Evolutionary conservation across 225 moss, liverwort and hornwort species (phyloP), one percentile per base, ranked within the genome.

Genomic region (Pseudoscleropodium purum): DNA sequence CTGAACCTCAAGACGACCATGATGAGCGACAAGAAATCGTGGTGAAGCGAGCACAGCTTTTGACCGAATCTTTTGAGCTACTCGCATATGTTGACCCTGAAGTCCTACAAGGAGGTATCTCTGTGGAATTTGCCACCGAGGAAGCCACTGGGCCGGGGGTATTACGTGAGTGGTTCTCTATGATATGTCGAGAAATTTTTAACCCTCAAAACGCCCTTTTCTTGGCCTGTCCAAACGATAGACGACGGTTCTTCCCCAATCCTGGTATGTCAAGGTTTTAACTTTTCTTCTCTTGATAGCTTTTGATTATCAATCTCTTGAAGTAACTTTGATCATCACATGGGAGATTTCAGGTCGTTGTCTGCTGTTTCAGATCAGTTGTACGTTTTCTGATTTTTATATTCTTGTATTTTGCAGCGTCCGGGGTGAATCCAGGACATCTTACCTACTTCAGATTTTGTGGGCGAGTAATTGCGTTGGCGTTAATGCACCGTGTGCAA

Each of bases 141-240:
- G 99, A 99, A 94, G 99, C 97, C 34, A 99, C 97, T 84, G 99
- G 99, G 34, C 99, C 99, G 45, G 99, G 99, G 57, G 99, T 99
- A 49, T 90, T 99, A 75, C 95, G 99, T n/a, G 99, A 99, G 92
- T 99, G 99, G 99, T 99, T 99, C 80, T 99, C 97, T 54, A 99
- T 96, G 99, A 96, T 99, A 89, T 97, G 99, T 84, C 91, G 99
- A 87, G 99, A 99, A 79, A 99, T 99, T 74, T 99, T 99, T 36
- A 99, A 99, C 82, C 97, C 96, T 85, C 97, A 97, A 59, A 99
- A 99, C 82, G 99, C 99, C 18, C 97, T 99, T 82, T 99, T 99
- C 92, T 85, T 99, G 92, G 93, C 96, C 30, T 99, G 99, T 80
- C 99, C 99, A 3, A 97, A 99, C 64, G 99, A 99, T 75, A 93